Evolutionary conservation across 2,329 filamentous ascomycete species (phyloP).

Genomic region (Dactylellina sp.): DNA sequence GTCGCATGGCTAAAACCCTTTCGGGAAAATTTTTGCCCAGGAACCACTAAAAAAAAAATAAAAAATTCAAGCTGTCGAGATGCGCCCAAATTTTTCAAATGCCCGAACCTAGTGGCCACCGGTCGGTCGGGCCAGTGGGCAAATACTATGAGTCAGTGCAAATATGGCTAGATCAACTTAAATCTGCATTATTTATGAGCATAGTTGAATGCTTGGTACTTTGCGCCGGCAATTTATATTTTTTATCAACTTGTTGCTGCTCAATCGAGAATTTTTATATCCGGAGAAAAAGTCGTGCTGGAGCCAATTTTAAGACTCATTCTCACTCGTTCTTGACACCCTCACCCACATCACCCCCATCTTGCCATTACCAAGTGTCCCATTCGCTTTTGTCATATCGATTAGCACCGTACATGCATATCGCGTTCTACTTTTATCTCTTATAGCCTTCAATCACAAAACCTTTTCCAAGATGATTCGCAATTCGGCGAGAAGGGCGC

Average conservation of each 20-base stretch:
- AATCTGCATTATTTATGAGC: slow-evolving; percentile 10
- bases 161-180: slow-evolving; percentile 12
- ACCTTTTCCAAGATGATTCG: slow-evolving; percentile 36
- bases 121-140: slow-evolving; percentile 35
- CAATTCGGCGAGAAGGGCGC: slow-evolving; percentile 53
- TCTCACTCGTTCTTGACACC: slow-evolving; percentile 12
- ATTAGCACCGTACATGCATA: neutral
- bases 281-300: slow-evolving; percentile 17
- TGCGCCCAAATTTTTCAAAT: slow-evolving; percentile 32
- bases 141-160: slow-evolving; percentile 27
- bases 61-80: slow-evolving; percentile 13
- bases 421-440: slow-evolving; percentile 9
- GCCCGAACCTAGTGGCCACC: slow-evolving; percentile 37
- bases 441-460: slow-evolving; percentile 7
- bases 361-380: neutral
- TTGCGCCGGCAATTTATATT: neutral
- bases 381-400: neutral
- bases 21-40: slow-evolving; percentile 31
- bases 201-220: no score
- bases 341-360: slow-evolving; percentile 16
- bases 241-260: slow-evolving; percentile 14
- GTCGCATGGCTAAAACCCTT: slow-evolving; percentile 62
- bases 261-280: slow-evolving; percentile 40
- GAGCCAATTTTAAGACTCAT: no score
- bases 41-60: slow-evolving; percentile 23